These are phyloP conservation scores for Zygoascus bituminiphila DNA, from an alignment of 805 yeast species.

Conservation along the genomic window DNA sequence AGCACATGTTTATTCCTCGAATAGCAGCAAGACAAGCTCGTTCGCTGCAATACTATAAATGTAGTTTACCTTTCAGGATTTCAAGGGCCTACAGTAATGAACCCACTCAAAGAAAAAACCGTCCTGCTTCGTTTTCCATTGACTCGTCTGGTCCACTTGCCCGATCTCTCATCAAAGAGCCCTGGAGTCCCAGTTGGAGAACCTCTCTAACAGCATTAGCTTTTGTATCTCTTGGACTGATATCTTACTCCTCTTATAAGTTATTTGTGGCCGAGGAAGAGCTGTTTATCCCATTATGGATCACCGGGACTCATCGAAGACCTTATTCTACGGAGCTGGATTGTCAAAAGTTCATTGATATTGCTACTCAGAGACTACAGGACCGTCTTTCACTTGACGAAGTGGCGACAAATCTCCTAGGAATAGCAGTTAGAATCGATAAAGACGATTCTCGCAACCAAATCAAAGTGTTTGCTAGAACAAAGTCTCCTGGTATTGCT, in stretches of 20 bases:
- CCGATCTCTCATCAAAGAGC: background rate
- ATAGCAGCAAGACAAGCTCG: too few species aligned
- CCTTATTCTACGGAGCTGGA: slow-evolving; percentile 17
- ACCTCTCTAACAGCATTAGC: background rate
- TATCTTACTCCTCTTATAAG: slow-evolving; percentile 12
- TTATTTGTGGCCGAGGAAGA: slow-evolving; percentile 9
- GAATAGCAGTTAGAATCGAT: slow-evolving; percentile 8
- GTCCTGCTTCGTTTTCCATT: background rate
- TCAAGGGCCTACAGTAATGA: too few species aligned
- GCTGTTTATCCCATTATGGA: slow-evolving; percentile 19
- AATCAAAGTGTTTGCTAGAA: slow-evolving; percentile 9
- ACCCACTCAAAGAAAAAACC: background rate
- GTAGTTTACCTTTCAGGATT: too few species aligned
- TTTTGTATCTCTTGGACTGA: slow-evolving; percentile 3
- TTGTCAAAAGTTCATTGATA: slow-evolving; percentile 9
- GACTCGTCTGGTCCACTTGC: background rate
- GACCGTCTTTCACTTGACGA: slow-evolving; percentile 18
- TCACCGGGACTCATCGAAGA: slow-evolving; percentile 10
- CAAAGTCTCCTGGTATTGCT: slow-evolving; percentile 16
- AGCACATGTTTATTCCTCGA: too few species aligned
- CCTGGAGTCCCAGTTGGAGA: background rate
- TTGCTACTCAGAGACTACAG: slow-evolving; percentile 9
- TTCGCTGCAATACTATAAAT: too few species aligned
- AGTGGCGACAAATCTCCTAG: slow-evolving; percentile 11
- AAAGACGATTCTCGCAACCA: slow-evolving; percentile 1